Conservation (phyloP, 306 rosid genomes). For the Cicer pinnatifidum region DNA sequence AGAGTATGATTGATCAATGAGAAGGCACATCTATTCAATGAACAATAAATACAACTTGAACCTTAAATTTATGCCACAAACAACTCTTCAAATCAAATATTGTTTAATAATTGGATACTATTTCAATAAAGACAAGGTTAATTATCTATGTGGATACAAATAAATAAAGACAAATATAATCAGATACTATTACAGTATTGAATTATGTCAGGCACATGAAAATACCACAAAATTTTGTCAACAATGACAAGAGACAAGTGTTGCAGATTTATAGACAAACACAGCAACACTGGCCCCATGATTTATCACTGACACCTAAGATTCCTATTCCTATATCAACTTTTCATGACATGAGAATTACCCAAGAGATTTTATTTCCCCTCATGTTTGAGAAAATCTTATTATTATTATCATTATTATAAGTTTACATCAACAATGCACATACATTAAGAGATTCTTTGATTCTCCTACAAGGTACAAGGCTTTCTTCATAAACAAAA, state of each 20-base stretch:
- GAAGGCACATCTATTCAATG: slow-evolving; percentile 34
- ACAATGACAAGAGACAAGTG: slow-evolving; percentile 55
- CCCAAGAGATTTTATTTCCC: slow-evolving; percentile 57
- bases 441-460: slow-evolving; percentile 70
- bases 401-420: slow-evolving; percentile 56
- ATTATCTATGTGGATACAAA: slow-evolving; percentile 41
- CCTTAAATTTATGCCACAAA: slow-evolving; percentile 31
- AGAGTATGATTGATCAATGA: slow-evolving; percentile 34
- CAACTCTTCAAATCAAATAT: slow-evolving; percentile 42
- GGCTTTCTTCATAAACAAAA: slow-evolving; percentile 45
- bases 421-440: slow-evolving; percentile 76
- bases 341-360: slow-evolving; percentile 52
- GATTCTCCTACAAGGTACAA: slow-evolving; percentile 68
- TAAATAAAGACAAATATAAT: slow-evolving; percentile 48
- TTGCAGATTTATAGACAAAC: slow-evolving; percentile 65
- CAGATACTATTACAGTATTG: slow-evolving; percentile 45
- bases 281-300: slow-evolving; percentile 64
- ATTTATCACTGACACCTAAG: slow-evolving; percentile 67
- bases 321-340: slow-evolving; percentile 47
- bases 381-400: slow-evolving; percentile 53
- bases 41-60: slow-evolving; percentile 39
- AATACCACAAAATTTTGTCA: slow-evolving; percentile 47
- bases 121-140: slow-evolving; percentile 34
- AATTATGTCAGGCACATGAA: slow-evolving; percentile 52
- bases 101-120: slow-evolving; percentile 41